Evolutionary conservation across 495 filamentous ascomycete genomes (phyloP).

Genomic region (Evernia prunastri): DNA sequence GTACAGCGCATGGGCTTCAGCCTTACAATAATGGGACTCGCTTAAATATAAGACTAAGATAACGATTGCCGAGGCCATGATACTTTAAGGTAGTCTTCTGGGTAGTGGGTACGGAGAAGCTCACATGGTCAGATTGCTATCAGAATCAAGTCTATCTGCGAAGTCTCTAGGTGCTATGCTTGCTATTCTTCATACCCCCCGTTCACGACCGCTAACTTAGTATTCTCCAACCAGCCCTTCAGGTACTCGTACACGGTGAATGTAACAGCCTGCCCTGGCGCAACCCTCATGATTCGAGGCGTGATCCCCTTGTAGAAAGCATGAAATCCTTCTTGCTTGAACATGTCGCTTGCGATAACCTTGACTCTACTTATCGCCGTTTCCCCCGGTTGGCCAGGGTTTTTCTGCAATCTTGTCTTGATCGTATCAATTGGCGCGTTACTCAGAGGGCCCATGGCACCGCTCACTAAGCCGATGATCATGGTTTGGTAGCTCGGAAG

Average conservation of each 20-base stretch:
- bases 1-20: background rate
- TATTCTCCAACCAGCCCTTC: conserved; percentile 74
- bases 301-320: conserved; percentile 99
- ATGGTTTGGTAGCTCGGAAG: conserved; percentile 88
- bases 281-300: conserved; percentile 93
- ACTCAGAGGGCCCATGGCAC: conserved; percentile 89
- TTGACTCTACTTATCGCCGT: conserved; percentile 70
- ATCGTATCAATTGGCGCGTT: conserved; percentile 99
- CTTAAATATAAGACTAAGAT: no score
- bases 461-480: conserved; percentile 80
- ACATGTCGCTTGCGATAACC: conserved; percentile 82
- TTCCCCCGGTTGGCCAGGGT: conserved; percentile 71
- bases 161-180: no score
- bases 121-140: no score
- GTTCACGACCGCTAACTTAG: conserved; percentile 55
- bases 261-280: conserved; percentile 94
- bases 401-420: conserved; percentile 94
- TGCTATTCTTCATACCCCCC: conserved; percentile 68
- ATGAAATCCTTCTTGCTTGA: conserved; percentile 85
- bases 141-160: no score
- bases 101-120: no score
- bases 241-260: conserved; percentile 96
- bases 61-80: no score
- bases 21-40: background rate
- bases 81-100: no score